Percentiles rank a stretch among this genome's conserved stretches.
Conservation (phyloP, 2,329 filamentous ascomycete genomes). For the Zasmidium cellare region DNA sequence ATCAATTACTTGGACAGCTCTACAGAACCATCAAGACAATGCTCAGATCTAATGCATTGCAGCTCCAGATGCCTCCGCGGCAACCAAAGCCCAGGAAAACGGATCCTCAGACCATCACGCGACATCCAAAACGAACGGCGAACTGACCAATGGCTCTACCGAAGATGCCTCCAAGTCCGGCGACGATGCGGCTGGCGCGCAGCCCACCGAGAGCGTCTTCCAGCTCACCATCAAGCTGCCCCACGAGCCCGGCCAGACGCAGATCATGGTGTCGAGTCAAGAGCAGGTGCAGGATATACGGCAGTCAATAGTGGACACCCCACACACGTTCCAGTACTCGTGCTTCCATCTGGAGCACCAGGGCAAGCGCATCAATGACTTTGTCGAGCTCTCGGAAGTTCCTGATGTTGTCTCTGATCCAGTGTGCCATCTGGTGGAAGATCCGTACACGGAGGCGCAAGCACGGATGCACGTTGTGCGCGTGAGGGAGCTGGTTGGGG, state of each 20-base stretch:
- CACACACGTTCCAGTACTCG: constrained; percentile 91
- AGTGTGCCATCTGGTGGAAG: constrained; percentile 79
- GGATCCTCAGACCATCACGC: constrained; percentile 10
- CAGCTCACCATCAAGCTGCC: constrained; percentile 79
- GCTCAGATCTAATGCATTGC: background rate
- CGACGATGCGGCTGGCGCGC: constrained; percentile 21
- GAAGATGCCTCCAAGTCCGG: constrained; percentile 19
- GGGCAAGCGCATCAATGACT: constrained; percentile 90
- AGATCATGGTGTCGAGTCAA: constrained; percentile 81
- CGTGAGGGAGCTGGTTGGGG: constrained; percentile 88
- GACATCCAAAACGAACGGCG: constrained; percentile 19
- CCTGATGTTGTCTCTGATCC: constrained; percentile 74
- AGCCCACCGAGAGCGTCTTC: constrained; percentile 52
- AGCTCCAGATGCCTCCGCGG: constrained; percentile 6
- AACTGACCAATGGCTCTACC: constrained; percentile 14
- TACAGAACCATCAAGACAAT: background rate
- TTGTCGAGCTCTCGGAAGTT: constrained; percentile 87
- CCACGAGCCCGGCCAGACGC: constrained; percentile 73
- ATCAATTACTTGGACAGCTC: background rate
- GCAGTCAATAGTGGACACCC: constrained; percentile 92
- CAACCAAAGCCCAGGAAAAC: constrained; percentile 9
- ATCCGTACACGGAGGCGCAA: constrained; percentile 98
- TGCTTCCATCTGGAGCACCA: constrained; percentile 97
- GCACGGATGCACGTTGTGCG: constrained; percentile 91
- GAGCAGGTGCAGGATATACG: constrained; percentile 97